Base-by-base conservation (phyloP, 768 basidiomycete genomes). In the Amyloporia xantha region DNA sequence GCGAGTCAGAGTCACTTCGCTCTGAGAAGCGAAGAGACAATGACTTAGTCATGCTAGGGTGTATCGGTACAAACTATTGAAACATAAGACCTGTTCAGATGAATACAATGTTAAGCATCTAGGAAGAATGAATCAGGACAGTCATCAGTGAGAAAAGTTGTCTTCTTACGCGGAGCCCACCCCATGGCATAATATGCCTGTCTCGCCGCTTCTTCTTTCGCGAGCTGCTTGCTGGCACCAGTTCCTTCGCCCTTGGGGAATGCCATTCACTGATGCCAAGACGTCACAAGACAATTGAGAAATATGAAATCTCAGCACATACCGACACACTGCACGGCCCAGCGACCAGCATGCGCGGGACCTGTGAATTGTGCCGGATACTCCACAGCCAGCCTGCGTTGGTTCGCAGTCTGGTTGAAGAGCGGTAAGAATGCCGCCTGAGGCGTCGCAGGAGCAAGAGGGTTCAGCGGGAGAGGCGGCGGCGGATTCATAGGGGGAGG, bases 181-280 rank as follows among this genome's bases (percentile, higher is more conserved):
- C 86, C 86, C 84, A 89, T 82, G 7, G 76, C 74, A 58, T 79
- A 77, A 65, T 78, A 86, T 7, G 86, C 86, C 55, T 79, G 70
- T 49, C 77, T 73, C 15, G 86, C 86, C 0, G 86, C 86, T 48
- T 83, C 82, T 58, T 89, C 86, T 63, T 87, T 89, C 5, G 86
- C 86, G 1, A 77, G 65, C 59, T 89, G 86, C 63, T 89, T 89
- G 62, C 72, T 84, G 45, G 72, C 68, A 24, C 84, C 84, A n/a
- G 61, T 64, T 1, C 86, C 87, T 42, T 70, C 64, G 10, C 86
- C 86, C 57, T 80, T 85, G 58, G 69, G 68, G 50, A 43, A 85
- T 78, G 1, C 83, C 84, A 56, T 87, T 83, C 44, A 86, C 87
- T 87, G 49, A 7, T 12, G 24, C 38, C 10, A 10, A 20, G 11